These are phyloP conservation scores for Claviceps purpurea DNA, from an alignment of 2,329 filamentous ascomycete species.

Conservation along the genomic window DNA sequence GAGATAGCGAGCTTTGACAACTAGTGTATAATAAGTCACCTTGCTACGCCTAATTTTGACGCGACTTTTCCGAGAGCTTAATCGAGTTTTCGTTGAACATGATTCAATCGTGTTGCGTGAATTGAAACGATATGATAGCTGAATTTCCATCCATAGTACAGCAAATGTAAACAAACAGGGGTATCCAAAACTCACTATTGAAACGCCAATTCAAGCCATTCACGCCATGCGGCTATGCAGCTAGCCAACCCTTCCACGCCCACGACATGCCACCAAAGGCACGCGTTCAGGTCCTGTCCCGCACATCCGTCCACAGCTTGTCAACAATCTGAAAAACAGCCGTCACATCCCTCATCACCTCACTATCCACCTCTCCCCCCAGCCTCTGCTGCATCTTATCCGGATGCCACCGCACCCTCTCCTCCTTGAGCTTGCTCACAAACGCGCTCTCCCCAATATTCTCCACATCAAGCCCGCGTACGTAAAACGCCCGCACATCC, in stretches of 20 bases:
- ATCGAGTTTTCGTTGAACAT: no score
- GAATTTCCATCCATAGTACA: neutral
- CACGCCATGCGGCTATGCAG: no score
- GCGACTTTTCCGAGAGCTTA: no score
- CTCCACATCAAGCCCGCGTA: constrained; percentile 29
- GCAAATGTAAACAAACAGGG: neutral
- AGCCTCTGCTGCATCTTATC: constrained; percentile 93
- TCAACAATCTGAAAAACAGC: constrained; percentile 88
- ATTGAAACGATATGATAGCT: neutral
- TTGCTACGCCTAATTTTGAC: no score
- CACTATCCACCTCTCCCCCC: constrained; percentile 56
- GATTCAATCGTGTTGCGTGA: no score
- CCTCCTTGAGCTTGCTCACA: constrained; percentile 52
- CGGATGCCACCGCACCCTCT: constrained; percentile 90
- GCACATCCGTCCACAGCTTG: constrained; percentile 56
- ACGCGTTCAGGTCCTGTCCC: constrained; percentile 10
- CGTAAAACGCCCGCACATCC: constrained; percentile 57
- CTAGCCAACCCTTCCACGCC: neutral
- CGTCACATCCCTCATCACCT: constrained; percentile 67
- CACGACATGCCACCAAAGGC: neutral
- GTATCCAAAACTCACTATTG: neutral
- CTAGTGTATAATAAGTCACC: no score
- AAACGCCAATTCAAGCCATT: neutral
- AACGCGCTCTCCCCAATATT: constrained; percentile 32
- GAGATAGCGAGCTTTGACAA: no score